A percentile compares a stretch with the other conserved stretches of the same genome.
Conservation (phyloP, 169 alveolate genomes). For the Miamiensis avidus region DNA sequence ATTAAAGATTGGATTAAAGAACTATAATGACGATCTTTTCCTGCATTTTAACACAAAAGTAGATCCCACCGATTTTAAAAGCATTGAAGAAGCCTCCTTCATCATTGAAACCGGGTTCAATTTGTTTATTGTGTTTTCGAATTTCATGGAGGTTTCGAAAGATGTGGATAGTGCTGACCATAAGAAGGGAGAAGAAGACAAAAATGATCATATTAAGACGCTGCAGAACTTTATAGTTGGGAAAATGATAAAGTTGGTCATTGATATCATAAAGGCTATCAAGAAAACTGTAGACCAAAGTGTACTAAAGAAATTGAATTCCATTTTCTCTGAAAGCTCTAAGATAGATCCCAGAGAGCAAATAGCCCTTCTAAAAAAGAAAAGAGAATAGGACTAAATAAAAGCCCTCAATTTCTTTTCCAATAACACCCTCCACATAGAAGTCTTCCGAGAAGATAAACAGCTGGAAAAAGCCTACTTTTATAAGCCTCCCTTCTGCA, state of each 20-base stretch:
- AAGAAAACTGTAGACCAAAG: slow-evolving; percentile 17
- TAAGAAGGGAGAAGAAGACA: slow-evolving; percentile 11
- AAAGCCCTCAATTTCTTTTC: slow-evolving; percentile 48
- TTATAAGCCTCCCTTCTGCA: slow-evolving; percentile 59
- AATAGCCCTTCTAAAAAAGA: slow-evolving; percentile 23
- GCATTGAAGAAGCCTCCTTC: slow-evolving; percentile 26
- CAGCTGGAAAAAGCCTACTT: slow-evolving; percentile 61
- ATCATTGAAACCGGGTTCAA: slow-evolving; percentile 51
- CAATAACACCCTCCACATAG: slow-evolving; percentile 57
- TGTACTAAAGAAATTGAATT: too few relatives aligned
- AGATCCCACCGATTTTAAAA: not conserved
- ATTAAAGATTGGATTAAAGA: slow-evolving; percentile 25
- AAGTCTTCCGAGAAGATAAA: slow-evolving; percentile 66
- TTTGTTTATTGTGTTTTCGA: slow-evolving; percentile 30
- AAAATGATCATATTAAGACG: slow-evolving; percentile 23
- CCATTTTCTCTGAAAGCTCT: too few relatives aligned
- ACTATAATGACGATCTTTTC: not conserved
- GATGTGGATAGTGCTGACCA: slow-evolving; percentile 12
- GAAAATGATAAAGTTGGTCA: slow-evolving; percentile 22
- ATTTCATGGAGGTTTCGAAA: slow-evolving; percentile 31
- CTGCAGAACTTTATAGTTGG: slow-evolving; percentile 29
- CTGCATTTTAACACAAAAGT: not conserved
- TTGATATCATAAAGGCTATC: slow-evolving; percentile 12
- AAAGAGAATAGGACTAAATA: slow-evolving; percentile 23
- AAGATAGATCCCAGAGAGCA: slow-evolving; percentile 17